phyloP scores from a whole-genome alignment of 495 filamentous ascomycete genomes.

The Astrothelium subdiscretum region DNA sequence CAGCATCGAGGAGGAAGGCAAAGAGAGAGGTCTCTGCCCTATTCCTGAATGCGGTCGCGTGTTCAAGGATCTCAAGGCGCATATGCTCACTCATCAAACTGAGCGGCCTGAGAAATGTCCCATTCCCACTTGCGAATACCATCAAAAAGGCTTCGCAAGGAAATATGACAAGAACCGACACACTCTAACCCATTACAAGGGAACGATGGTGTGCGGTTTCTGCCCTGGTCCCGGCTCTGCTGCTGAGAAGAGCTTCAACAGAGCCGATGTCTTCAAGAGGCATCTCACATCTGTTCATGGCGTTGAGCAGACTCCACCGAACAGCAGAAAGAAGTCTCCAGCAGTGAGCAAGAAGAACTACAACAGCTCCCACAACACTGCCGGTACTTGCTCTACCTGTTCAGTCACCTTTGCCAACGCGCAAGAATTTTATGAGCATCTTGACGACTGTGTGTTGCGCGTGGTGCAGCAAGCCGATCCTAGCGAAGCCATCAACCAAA shows the following conservation, averaged over 20 bases:
- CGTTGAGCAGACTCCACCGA: constrained; percentile 91
- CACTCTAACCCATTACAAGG: constrained; percentile 96
- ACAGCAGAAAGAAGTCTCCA: constrained; percentile 79
- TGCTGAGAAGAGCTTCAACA: constrained; percentile 96
- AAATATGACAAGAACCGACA: constrained; percentile 99
- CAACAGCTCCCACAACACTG: constrained; percentile 33
- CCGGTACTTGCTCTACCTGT: constrained; percentile 92
- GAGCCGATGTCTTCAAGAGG: constrained; percentile 96
- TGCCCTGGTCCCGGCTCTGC: constrained; percentile 86
- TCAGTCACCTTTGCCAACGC: constrained; percentile 82
- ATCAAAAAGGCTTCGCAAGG: constrained; percentile 86
- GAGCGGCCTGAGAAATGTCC: constrained; percentile 96
- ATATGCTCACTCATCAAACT: constrained; percentile 91
- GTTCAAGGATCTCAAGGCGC: constrained; percentile 92
- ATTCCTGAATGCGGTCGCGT: constrained; percentile 74
- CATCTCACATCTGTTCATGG: constrained; percentile 89
- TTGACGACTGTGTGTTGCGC: constrained; percentile 95
- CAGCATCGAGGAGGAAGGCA: constrained; percentile 47
- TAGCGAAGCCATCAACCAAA: constrained; percentile 88
- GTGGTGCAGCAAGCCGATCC: constrained; percentile 97
- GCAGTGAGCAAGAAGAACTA: constrained; percentile 40
- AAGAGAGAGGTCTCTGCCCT: constrained; percentile 64
- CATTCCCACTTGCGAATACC: constrained; percentile 87
- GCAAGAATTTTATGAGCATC: constrained; percentile 97
- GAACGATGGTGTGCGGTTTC: constrained; percentile 98